Evolutionary conservation across 106 monocot genomes (phyloP), one percentile per base, ranked within the genome.

Genomic region (Allium sativum): DNA sequence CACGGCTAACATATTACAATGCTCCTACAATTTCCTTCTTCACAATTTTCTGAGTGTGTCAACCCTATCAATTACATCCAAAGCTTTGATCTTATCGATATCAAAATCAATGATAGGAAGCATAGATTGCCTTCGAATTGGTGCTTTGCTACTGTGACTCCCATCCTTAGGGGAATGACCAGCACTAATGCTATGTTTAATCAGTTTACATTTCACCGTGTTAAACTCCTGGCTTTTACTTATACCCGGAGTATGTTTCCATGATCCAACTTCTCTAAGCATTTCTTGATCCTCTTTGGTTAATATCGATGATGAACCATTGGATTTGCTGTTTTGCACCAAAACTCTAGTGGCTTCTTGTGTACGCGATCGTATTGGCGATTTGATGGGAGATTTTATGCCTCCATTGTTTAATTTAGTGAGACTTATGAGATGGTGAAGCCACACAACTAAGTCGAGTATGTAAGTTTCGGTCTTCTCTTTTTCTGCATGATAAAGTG

Each of bases 171-270:
- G 92, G 3, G 98, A 88, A 59, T 99, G 88, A 47, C 47, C 47
- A 10, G 62, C 62, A 53, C 85, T 92, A 50, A 53, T 99, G 64
- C 98, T 99, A 48, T 88, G 88, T 68, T 99, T 99, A 47, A 77
- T 83, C 78, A 92, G 54, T 62, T 92, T 77, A 43, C 48, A 65
- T 12, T 83, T 80, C 13, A 19, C 69, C 0, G 67, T 72, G 20
- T 73, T 76, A 40, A 99, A 92, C 64, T 99, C 98, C 71, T 92
- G 98, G 58, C 98, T 99, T 68, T 81, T 99, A 75, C 92, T 99
- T 67, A 99, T 85, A 55, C 92, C 92, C 10, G 92, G 98, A 1
- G 81, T 81, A 53, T 85, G 50, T 64, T 77, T 88, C 31, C 80
- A 64, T 40, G 62, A 83, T 20, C 73, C 83, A 58, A 92, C 79